Percentiles rank a stretch among this genome's conserved stretches.
Conservation (phyloP, 2,329 filamentous ascomycete genomes). For the Fusarium armeniacum region DNA sequence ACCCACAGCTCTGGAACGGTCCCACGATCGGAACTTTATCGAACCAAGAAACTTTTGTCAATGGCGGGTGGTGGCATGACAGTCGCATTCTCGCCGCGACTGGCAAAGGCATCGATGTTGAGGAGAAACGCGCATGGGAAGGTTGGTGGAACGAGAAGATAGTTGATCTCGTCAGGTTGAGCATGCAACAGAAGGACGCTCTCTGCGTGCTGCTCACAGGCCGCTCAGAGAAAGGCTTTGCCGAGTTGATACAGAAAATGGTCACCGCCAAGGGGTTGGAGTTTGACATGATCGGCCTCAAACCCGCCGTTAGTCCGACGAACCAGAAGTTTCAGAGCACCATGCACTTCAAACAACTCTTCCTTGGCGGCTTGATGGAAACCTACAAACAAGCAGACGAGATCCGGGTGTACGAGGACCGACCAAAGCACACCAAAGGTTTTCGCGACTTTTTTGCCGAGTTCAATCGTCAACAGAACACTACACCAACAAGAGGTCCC, state of each 20-base stretch:
- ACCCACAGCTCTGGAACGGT: constrained; percentile 87
- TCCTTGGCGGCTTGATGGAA: constrained; percentile 84
- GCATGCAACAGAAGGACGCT: constrained; percentile 85
- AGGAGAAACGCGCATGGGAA: constrained; percentile 87
- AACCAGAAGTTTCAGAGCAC: constrained; percentile 85
- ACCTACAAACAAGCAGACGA: constrained; percentile 89
- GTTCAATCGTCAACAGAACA: constrained; percentile 75
- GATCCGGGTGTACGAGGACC: constrained; percentile 80
- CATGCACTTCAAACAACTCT: constrained; percentile 91
- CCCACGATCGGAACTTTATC: constrained; percentile 82
- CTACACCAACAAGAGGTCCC: constrained; percentile 68
- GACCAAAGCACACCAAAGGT: constrained; percentile 76
- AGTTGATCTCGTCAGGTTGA: constrained; percentile 82
- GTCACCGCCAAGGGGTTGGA: constrained; percentile 80
- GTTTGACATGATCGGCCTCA: constrained; percentile 90
- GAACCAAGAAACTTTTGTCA: constrained; percentile 80
- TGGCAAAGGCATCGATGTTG: constrained; percentile 83
- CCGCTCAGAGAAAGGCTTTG: constrained; percentile 81
- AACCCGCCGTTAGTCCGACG: constrained; percentile 84
- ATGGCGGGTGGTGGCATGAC: constrained; percentile 98
- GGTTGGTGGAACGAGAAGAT: constrained; percentile 98
- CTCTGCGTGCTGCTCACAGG: constrained; percentile 91
- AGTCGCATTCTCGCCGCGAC: constrained; percentile 86
- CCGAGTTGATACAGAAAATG: constrained; percentile 85
- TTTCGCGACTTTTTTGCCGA: constrained; percentile 88